Evolutionary conservation across 1,284 basidiomycete genomes (phyloP).

Genomic region (Meira miltonrushii): DNA sequence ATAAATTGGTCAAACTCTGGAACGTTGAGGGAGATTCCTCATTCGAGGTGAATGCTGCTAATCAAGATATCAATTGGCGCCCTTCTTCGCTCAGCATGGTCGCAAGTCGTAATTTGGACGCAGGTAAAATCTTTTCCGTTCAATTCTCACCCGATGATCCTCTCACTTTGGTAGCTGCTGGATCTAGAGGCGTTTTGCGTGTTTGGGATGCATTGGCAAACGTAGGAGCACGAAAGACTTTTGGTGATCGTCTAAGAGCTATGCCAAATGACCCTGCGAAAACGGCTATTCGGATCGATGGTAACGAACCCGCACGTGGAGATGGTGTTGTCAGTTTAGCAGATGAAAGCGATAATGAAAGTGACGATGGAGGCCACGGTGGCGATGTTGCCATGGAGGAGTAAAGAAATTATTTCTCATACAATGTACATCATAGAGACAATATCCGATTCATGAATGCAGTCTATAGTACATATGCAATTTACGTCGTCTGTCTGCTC

Average conservation of each 20-base stretch:
- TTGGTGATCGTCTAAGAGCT: conserved; percentile 47
- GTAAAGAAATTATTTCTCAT: conserved; percentile 4
- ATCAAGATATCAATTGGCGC: background rate
- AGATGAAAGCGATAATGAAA: conserved; percentile 28
- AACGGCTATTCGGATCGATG: conserved; percentile 18
- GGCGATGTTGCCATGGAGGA: conserved; percentile 25
- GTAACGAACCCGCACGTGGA: conserved; percentile 21
- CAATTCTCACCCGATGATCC: conserved; percentile 90
- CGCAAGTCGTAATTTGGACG: conserved; percentile 81
- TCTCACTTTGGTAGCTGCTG: conserved; percentile 86
- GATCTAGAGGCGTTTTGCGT: conserved; percentile 84
- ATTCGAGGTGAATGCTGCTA: background rate
- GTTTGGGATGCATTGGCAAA: conserved; percentile 70
- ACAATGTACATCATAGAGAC: no score
- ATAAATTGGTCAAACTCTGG: conserved; percentile 81
- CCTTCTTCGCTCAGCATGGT: conserved; percentile 68
- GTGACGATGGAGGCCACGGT: conserved; percentile 17
- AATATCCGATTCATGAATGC: no score
- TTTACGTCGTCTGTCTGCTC: no score
- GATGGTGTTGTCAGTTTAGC: conserved; percentile 28
- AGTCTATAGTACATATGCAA: no score
- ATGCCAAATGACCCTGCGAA: conserved; percentile 13
- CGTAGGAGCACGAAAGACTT: conserved; percentile 51
- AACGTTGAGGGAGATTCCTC: conserved; percentile 65
- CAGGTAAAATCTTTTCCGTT: conserved; percentile 90